A percentile compares a stretch with the other conserved stretches of the same genome.
Conservation (phyloP, 139 green algal genomes). For the Astrephomene gubernaculifera region DNA sequence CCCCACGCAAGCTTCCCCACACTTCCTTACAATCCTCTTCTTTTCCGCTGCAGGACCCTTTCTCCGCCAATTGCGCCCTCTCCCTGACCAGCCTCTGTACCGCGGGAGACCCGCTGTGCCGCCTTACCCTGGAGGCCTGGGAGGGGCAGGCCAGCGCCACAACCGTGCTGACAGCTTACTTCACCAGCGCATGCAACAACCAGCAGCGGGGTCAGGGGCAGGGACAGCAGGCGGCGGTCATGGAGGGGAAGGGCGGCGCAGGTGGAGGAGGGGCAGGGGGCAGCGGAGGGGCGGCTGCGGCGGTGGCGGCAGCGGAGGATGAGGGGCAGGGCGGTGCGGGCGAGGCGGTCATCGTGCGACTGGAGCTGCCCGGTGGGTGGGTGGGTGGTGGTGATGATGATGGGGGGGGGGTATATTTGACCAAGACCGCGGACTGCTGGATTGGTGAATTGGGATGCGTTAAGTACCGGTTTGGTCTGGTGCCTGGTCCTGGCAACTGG, state of each 20-base stretch:
- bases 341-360: not conserved
- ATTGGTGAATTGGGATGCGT: too few species aligned
- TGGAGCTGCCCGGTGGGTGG: slow-evolving; percentile 15
- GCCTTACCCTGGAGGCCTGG: slow-evolving; percentile 30
- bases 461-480: too few species aligned
- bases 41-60: not conserved
- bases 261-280: not conserved
- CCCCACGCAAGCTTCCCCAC: too few species aligned
- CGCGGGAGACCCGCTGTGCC: slow-evolving; percentile 35
- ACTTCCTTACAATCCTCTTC: too few species aligned
- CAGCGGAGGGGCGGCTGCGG: not conserved
- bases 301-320: not conserved
- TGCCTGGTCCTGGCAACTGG: too few species aligned
- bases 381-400: not conserved
- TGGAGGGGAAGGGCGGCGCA: not conserved
- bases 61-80: slow-evolving; percentile 36
- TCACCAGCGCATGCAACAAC: slow-evolving; percentile 15
- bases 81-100: slow-evolving; percentile 27
- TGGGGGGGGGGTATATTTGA: not conserved
- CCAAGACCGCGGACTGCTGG: not conserved
- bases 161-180: slow-evolving; percentile 13
- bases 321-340: not conserved
- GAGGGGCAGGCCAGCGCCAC: slow-evolving; percentile 9
- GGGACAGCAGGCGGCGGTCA: not conserved
- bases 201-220: not conserved